phyloP scores from a whole-genome alignment of 495 filamentous ascomycete genomes.

The Neurospora cerealis region DNA sequence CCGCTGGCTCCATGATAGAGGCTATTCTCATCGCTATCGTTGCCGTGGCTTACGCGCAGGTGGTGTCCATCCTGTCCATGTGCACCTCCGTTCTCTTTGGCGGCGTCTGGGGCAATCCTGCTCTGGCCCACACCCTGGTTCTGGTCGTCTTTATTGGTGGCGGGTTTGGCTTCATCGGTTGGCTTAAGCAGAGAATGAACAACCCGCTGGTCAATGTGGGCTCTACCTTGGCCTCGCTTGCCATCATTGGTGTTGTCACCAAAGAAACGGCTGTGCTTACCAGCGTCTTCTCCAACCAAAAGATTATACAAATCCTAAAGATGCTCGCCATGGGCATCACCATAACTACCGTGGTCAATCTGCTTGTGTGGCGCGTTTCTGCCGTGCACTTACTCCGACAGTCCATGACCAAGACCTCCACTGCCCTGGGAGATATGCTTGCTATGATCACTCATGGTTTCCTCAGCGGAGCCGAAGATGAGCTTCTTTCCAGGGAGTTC shows the following conservation, averaged over 20 bases:
- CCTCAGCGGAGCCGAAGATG: conserved; percentile 72
- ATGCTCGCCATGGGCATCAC: conserved; percentile 85
- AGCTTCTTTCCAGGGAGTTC: conserved; percentile 55
- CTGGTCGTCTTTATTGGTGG: conserved; percentile 82
- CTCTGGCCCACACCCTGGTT: conserved; percentile 70
- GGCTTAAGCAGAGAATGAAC: conserved; percentile 80
- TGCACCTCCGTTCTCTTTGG: conserved; percentile 69
- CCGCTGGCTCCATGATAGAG: conserved; percentile 83
- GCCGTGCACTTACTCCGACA: conserved; percentile 66
- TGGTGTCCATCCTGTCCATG: conserved; percentile 82
- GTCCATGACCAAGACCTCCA: conserved; percentile 65
- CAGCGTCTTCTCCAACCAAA: conserved; percentile 67
- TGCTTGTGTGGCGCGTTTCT: conserved; percentile 71
- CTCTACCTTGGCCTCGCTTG: conserved; percentile 80
- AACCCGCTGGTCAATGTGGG: conserved; percentile 86
- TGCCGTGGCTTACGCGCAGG: conserved; percentile 74
- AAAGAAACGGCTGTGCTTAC: conserved; percentile 83
- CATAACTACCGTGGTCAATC: conserved; percentile 63
- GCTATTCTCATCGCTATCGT: conserved; percentile 73
- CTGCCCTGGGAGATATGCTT: conserved; percentile 71
- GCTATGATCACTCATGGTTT: conserved; percentile 77
- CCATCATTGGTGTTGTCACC: conserved; percentile 84
- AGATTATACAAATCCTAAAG: conserved; percentile 79
- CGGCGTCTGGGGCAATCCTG: conserved; percentile 48
- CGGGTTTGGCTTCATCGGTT: conserved; percentile 82